Percentiles rank a stretch among this genome's conserved stretches.
These are phyloP conservation scores for Aspergillus avenaceus DNA, from an alignment of 495 filamentous ascomycete species.

Conservation along the genomic window DNA sequence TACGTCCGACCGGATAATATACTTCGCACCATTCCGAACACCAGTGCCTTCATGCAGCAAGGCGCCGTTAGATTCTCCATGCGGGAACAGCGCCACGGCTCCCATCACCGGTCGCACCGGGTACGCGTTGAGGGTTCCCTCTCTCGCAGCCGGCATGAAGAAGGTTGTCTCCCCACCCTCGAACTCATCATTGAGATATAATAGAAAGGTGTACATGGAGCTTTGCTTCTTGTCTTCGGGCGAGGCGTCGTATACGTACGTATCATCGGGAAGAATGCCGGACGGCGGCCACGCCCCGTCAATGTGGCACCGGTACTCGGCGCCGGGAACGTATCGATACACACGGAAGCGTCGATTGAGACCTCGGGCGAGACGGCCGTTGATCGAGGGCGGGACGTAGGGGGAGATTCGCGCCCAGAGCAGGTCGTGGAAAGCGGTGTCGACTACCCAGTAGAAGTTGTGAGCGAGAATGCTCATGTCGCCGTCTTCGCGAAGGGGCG, in stretches of 20 bases:
- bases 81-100: constrained; percentile 35
- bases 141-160: constrained; percentile 31
- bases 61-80: constrained; percentile 36
- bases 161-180: constrained; percentile 40
- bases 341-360: constrained; percentile 39
- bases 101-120: constrained; percentile 39
- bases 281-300: constrained; percentile 39
- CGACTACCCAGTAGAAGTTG: constrained; percentile 41
- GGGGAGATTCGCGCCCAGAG: constrained; percentile 32
- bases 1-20: constrained; percentile 38
- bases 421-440: constrained; percentile 35
- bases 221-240: constrained; percentile 31
- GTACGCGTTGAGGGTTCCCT: constrained; percentile 35
- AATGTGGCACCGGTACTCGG: constrained; percentile 37
- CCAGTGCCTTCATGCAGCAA: constrained; percentile 37
- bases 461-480: constrained; percentile 38
- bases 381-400: constrained; percentile 27
- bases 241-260: constrained; percentile 36
- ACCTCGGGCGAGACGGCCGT: constrained; percentile 29
- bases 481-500: constrained; percentile 34
- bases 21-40: constrained; percentile 35
- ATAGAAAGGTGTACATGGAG: constrained; percentile 39
- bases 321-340: constrained; percentile 36
- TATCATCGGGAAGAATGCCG: constrained; percentile 29
- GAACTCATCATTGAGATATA: constrained; percentile 39